Conservation (phyloP, 1,284 basidiomycete genomes). For the Athelia sp. region DNA sequence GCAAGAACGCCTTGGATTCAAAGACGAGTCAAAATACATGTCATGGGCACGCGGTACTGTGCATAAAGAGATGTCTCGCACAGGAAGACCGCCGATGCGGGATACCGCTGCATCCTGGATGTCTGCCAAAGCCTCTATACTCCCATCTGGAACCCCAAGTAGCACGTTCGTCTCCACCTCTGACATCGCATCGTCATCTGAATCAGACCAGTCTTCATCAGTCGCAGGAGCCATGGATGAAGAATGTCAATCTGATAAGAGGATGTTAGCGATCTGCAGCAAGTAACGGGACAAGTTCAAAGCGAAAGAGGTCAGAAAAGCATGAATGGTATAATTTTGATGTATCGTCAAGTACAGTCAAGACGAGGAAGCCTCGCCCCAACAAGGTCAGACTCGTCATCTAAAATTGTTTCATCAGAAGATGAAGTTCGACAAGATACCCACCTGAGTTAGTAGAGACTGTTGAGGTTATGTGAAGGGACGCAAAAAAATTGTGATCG, state of each 20-base stretch:
- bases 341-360: constrained; percentile 58
- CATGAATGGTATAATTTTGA: constrained; percentile 81
- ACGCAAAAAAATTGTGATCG: constrained; percentile 15
- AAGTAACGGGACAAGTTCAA: constrained; percentile 12
- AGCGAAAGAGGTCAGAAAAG: constrained; percentile 57
- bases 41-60: constrained; percentile 36
- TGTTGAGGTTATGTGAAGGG: background rate
- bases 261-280: constrained; percentile 10
- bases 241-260: constrained; percentile 13
- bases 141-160: constrained; percentile 73
- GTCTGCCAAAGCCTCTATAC: constrained; percentile 49
- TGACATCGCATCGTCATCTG: constrained; percentile 53
- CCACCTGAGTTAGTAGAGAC: constrained; percentile 4
- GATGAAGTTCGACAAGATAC: constrained; percentile 12
- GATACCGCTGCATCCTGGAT: constrained; percentile 72
- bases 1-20: constrained; percentile 48
- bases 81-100: constrained; percentile 81
- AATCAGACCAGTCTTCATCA: constrained; percentile 73
- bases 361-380: constrained; percentile 56
- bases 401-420: constrained; percentile 66
- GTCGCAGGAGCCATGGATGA: constrained; percentile 28
- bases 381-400: constrained; percentile 83
- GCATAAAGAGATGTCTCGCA: constrained; percentile 41
- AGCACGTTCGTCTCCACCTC: constrained; percentile 68
- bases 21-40: constrained; percentile 31